These are phyloP conservation scores for Lunasporangiospora selenospora DNA, from an alignment of 192 early-diverging fungal genomes.

Conservation along the genomic window DNA sequence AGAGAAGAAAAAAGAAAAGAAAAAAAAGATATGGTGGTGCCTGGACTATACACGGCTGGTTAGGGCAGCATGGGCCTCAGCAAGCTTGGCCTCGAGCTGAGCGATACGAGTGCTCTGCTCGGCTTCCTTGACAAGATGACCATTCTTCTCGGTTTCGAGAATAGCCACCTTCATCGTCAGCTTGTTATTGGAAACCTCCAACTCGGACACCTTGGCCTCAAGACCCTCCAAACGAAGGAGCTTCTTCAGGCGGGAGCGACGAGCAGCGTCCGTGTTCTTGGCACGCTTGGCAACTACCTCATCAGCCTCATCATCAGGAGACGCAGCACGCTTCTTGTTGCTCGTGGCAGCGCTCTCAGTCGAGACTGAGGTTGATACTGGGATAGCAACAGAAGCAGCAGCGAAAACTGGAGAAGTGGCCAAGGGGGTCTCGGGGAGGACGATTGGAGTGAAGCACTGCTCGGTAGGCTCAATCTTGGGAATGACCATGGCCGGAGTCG, in stretches of 20 bases:
- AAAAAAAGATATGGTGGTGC: neutral
- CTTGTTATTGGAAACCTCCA: slow-evolving; percentile 75
- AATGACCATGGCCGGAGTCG: slow-evolving; percentile 3
- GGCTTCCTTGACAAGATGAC: slow-evolving; percentile 49
- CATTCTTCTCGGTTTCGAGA: slow-evolving; percentile 59
- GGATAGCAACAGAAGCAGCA: neutral
- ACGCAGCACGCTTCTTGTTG: slow-evolving; percentile 29
- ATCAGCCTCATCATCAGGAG: slow-evolving; percentile 26
- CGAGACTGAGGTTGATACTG: too few relatives aligned
- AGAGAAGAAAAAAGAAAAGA: neutral
- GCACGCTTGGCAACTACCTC: slow-evolving; percentile 50
- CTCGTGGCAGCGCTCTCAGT: neutral
- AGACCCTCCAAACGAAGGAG: slow-evolving; percentile 75
- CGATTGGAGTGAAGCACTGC: slow-evolving; percentile 6
- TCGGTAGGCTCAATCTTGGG: slow-evolving; percentile 40
- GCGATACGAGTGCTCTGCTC: slow-evolving; percentile 55
- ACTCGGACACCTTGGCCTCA: slow-evolving; percentile 72
- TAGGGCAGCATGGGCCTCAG: slow-evolving; percentile 58
- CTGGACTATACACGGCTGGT: slow-evolving; percentile 31
- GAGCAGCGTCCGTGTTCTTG: slow-evolving; percentile 90
- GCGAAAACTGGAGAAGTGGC: neutral
- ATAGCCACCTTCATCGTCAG: slow-evolving; percentile 63
- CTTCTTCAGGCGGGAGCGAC: slow-evolving; percentile 87
- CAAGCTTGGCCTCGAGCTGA: slow-evolving; percentile 55
- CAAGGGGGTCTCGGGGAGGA: neutral